Conservation (phyloP, 768 basidiomycete species). For the Russula ochroleuca region DNA sequence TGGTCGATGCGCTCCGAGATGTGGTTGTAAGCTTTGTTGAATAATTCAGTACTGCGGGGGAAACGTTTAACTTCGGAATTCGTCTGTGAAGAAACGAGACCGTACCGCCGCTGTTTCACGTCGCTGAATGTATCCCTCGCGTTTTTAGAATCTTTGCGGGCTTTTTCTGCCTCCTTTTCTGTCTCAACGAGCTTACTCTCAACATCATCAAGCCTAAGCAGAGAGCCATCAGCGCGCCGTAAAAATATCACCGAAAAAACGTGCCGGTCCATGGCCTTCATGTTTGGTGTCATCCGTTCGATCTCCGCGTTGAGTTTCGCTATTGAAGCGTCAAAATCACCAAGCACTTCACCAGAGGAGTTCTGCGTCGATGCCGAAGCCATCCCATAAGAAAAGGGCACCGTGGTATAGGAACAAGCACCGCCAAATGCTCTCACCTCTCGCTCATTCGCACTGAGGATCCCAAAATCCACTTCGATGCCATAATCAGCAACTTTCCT, state of each 20-base stretch:
- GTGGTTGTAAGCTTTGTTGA: slow-evolving; percentile 94
- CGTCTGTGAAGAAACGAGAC: background rate
- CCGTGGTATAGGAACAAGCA: background rate
- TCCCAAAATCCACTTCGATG: slow-evolving; percentile 81
- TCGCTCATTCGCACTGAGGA: slow-evolving; percentile 68
- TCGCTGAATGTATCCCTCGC: slow-evolving; percentile 93
- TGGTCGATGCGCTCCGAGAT: slow-evolving; percentile 92
- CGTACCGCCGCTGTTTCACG: slow-evolving; percentile 74
- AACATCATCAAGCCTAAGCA: slow-evolving; percentile 73
- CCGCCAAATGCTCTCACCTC: slow-evolving; percentile 42
- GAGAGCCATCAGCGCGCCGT: background rate
- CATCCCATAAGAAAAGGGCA: background rate
- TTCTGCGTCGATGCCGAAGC: slow-evolving; percentile 39
- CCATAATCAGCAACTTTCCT: slow-evolving; percentile 77
- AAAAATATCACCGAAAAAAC: slow-evolving; percentile 29
- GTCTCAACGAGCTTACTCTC: slow-evolving; percentile 82
- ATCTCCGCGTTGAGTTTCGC: slow-evolving; percentile 72
- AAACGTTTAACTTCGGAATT: background rate
- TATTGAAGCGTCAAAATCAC: slow-evolving; percentile 71
- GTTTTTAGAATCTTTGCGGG: slow-evolving; percentile 80
- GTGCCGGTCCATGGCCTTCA: slow-evolving; percentile 91
- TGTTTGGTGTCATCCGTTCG: slow-evolving; percentile 90
- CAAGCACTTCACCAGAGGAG: slow-evolving; percentile 57
- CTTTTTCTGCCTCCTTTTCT: slow-evolving; percentile 88
- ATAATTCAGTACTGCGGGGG: slow-evolving; percentile 61